Base-by-base conservation (phyloP, 108 stramenopile species). In the Conticribra guillardii region DNA sequence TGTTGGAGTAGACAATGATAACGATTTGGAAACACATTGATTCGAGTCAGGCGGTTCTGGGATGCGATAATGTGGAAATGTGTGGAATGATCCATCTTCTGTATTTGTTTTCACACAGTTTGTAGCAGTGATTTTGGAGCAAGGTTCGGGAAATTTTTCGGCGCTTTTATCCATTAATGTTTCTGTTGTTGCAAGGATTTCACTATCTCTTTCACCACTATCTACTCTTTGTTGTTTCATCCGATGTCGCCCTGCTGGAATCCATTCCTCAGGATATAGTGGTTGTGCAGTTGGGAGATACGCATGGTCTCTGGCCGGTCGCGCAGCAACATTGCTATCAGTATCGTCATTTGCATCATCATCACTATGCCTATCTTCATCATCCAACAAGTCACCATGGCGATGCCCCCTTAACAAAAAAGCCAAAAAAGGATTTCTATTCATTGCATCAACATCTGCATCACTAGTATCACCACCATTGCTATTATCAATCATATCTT, bases 211-310 rank as follows among this genome's bases (percentile, higher is more conserved):
- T 11, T 47, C 53, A 23, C 26, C 44, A 19, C 64, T 41, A 41
- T 22, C 55, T 46, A 37, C 1, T 46, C 16, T 32, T 50, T 59
- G 52, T 15, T 58, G 56, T 37, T 22, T 28, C 22, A 51, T 31
- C 15, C 63, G 44, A 37, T 62, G 71, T 5, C 56, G 54, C n/a
- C 75, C 79, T 11, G 52, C 50, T 29, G 48, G n/a, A 49, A 82
- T 37, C 71, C 74, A 77, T 28, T 75, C 77, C 45, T 69, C 78
- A 19, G 82, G 82, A 70, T 79, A 74, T 8, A 87, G 55, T 9
- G 84, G 84, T 31, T 87, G 84, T 5, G 84, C 66, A 16, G 82
- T 71, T 0, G 87, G 79, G 23, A 87, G 69, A 67, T 87, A 87
- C n/a, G 82, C 54, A 72, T 87, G 87, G 29, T 85, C 73, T 54